Conservation (phyloP, 108 stramenopile genomes). For the Mediolabrus comicus region DNA sequence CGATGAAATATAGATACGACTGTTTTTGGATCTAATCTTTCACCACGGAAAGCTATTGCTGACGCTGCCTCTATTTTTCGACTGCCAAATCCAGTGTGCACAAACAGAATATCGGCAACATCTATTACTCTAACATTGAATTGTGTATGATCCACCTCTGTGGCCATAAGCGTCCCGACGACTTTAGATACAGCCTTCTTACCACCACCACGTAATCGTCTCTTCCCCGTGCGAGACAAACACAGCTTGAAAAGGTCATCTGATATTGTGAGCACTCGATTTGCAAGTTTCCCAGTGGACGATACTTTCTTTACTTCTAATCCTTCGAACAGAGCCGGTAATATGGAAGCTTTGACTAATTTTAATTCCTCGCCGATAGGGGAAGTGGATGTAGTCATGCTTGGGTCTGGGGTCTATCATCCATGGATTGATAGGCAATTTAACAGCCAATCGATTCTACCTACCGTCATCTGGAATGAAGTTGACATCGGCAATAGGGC, state of each 20-base stretch:
- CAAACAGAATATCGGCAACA: slow-evolving; percentile 60
- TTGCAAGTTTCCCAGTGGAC: slow-evolving; percentile 32
- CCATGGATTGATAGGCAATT: too few species aligned
- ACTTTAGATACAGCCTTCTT: slow-evolving; percentile 19
- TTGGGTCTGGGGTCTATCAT: too few species aligned
- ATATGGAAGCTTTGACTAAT: slow-evolving; percentile 9
- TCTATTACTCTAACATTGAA: slow-evolving; percentile 59
- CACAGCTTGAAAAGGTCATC: slow-evolving; percentile 68
- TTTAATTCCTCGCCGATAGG: slow-evolving; percentile 12
- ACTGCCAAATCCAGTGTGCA: slow-evolving; percentile 61
- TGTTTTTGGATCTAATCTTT: slow-evolving; percentile 7
- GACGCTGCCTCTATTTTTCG: slow-evolving; percentile 56
- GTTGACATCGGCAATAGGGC: too few species aligned
- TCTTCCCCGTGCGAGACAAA: slow-evolving; percentile 23
- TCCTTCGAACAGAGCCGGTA: slow-evolving; percentile 29
- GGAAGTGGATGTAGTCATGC: slow-evolving; percentile 31
- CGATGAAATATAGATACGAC: slow-evolving; percentile 67
- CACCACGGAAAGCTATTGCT: slow-evolving; percentile 1
- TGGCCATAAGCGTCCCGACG: slow-evolving; percentile 10
- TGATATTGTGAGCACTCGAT: slow-evolving; percentile 62
- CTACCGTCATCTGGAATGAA: too few species aligned
- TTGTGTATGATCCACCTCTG: slow-evolving; percentile 11
- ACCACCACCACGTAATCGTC: not conserved
- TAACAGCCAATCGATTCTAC: too few species aligned
- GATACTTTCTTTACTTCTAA: slow-evolving; percentile 42